Evolutionary conservation across 1,139 yeast species (phyloP), one percentile per base, ranked within the genome.

Genomic region (Hyphopichia buzzinii): DNA sequence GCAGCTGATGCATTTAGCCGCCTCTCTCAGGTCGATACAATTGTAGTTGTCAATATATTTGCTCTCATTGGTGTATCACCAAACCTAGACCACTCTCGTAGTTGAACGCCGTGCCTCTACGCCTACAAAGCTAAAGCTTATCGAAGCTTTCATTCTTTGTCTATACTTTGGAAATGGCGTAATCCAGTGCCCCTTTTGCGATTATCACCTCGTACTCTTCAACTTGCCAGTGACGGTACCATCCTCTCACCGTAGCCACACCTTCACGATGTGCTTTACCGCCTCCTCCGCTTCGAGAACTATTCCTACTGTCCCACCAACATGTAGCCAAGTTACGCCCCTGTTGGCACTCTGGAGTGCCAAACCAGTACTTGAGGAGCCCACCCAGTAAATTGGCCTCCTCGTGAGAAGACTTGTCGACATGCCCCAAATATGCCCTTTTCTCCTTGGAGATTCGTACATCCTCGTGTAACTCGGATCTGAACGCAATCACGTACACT

Each of bases 311-410:
- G 17, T 47, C 48, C 67, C 67, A 62, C 66, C 64, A 61, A 35
- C 67, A 62, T 1, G 67, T 62, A 4, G 67, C 67, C 33, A 62
- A 43, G 37, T 61, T 62, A 35, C 55, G 51, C 1, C 62, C 67
- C 16, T 40, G 41, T 5, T 38, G 49, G 25, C 47, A 44, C 33
- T 60, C 57, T 1, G 67, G 67, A 2, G 52, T 47, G 1, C 67
- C 67, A 33, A 49, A 62, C 62, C 64, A 62, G 39, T 62, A 62
- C 37, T 62, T 62, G 26, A 62, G 41, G 4, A 62, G 41, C 0
- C 67, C 67, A 1, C 67, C 67, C 4, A 61, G 50, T 3, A 25
- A 36, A 36, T 55, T 62, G 13, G 66, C 67, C 37, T 61, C 67
- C 14, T 29, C 27, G 36, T 62, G 67, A 1, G 64, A 54, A 1